Evolutionary conservation across 2,329 filamentous ascomycete genomes (phyloP), one percentile per base, ranked within the genome.

Genomic region (Venturia asperata): DNA sequence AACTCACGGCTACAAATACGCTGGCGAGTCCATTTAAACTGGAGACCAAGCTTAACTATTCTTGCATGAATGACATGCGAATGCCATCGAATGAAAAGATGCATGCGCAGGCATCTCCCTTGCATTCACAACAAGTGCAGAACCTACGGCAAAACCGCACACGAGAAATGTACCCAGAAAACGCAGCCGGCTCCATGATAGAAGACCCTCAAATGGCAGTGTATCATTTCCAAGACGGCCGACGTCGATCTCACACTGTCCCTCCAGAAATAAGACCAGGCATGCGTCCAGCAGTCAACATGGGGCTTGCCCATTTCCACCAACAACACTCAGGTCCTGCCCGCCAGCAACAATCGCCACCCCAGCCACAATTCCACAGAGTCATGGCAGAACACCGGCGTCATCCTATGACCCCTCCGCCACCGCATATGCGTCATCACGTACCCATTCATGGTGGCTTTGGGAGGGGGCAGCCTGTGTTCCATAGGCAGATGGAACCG

Each of bases 251-350:
- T 3, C 61, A 63, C 24, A 63, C 43, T 1, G 61, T 63, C 4
- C 61, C 61, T 30, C 61, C 61, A 39, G 61, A 63, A n/a, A 47
- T 52, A 24, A 49, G 45, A 39, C 27, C 34, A n/a, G 43, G 61
- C 41, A 63, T 39, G 61, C 45, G 34, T 13, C 45, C 45, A 9
- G 24, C 21, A 39, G 41, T 21, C 24, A 43, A 39, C 43, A 52
- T 52, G 45, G 24, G 43, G 5, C 24, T 30, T 49, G 3, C 41
- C 17, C 37, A 61, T 39, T n/a, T 11, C 17, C 42, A 42, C 3
- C 13, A 5, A 61, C 56, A 61, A 24, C 37, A 61, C 55, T 11
- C 27, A 42, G 13, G 21, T 13, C 10, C 24, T 19, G 34, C 10
- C 19, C 60, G 39, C 15, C 60, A 62, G n/a, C 60, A 62, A 17